Percentiles rank a stretch among this genome's conserved stretches.
Evolutionary conservation across 2,329 filamentous ascomycete species (phyloP).

Genomic region (Thelonectria olida): DNA sequence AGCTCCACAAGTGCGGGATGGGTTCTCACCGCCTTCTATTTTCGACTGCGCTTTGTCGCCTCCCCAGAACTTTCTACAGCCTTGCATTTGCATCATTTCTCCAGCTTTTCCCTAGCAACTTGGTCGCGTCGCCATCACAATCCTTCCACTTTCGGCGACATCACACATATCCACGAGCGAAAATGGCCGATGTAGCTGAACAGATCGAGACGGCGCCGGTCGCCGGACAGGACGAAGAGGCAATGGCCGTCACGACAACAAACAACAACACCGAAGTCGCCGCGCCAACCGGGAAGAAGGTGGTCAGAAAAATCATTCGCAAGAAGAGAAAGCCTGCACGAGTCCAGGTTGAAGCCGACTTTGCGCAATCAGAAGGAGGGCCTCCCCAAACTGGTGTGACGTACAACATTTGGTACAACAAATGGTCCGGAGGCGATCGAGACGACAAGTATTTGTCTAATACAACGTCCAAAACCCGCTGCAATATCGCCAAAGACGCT

Average conservation of each 20-base stretch:
- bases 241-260: slow-evolving; percentile 48
- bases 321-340: slow-evolving; percentile 91
- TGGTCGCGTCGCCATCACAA: slow-evolving; percentile 35
- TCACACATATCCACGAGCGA: slow-evolving; percentile 7
- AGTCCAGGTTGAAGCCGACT: slow-evolving; percentile 87
- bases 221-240: slow-evolving; percentile 39
- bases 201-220: slow-evolving; percentile 38
- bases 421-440: slow-evolving; percentile 94
- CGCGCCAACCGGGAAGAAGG: slow-evolving; percentile 65
- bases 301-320: slow-evolving; percentile 86
- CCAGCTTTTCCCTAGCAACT: slow-evolving; percentile 29
- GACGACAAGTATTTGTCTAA: slow-evolving; percentile 91
- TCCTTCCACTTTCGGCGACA: slow-evolving; percentile 12
- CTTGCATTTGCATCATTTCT: slow-evolving; percentile 41
- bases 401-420: slow-evolving; percentile 98
- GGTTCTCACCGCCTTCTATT: slow-evolving; percentile 42
- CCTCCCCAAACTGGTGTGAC: slow-evolving; percentile 93
- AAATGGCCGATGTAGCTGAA: slow-evolving; percentile 46
- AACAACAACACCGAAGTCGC: slow-evolving; percentile 56
- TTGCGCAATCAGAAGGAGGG: slow-evolving; percentile 78
- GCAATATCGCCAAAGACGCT: slow-evolving; percentile 82
- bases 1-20: slow-evolving; percentile 30
- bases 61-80: slow-evolving; percentile 38
- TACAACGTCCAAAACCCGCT: slow-evolving; percentile 83
- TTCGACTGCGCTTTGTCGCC: slow-evolving; percentile 13